Percentiles rank a stretch among this genome's conserved stretches.
These are phyloP conservation scores for Fusarium dlaminii DNA, from an alignment of 2,329 filamentous ascomycete genomes.

Conservation along the genomic window DNA sequence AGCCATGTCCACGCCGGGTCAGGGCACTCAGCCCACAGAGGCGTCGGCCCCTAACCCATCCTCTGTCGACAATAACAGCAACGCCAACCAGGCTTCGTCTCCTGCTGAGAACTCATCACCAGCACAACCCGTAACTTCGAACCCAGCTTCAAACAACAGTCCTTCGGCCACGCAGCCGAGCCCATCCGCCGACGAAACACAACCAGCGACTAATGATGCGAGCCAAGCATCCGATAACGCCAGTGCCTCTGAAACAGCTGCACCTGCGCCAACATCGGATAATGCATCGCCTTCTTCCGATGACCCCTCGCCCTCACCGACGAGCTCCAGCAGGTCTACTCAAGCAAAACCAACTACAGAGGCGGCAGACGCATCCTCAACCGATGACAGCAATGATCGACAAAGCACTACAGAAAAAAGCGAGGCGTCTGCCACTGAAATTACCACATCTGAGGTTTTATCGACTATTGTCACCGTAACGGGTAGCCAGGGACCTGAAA, in stretches of 20 bases:
- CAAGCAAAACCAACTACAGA: slow-evolving; percentile 21
- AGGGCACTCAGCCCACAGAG: slow-evolving; percentile 34
- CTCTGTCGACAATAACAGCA: slow-evolving; percentile 13
- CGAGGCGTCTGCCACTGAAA: slow-evolving; percentile 16
- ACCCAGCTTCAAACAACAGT: slow-evolving; percentile 7
- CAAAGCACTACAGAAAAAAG: slow-evolving; percentile 18
- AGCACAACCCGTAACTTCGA: slow-evolving; percentile 9
- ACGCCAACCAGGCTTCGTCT: slow-evolving; percentile 17
- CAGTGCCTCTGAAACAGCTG: slow-evolving; percentile 5
- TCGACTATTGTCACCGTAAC: slow-evolving; percentile 41
- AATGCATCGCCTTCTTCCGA: slow-evolving; percentile 17
- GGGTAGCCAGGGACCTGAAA: slow-evolving; percentile 31
- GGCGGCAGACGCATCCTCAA: slow-evolving; percentile 15
- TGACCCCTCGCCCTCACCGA: slow-evolving; percentile 1
- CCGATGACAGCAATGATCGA: slow-evolving; percentile 15
- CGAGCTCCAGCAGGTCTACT: background rate
- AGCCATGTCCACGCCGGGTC: slow-evolving; percentile 47
- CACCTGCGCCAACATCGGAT: slow-evolving; percentile 13
- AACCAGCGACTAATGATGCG: slow-evolving; percentile 4
- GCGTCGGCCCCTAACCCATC: slow-evolving; percentile 31
- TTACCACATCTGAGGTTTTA: slow-evolving; percentile 24
- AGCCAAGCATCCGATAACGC: slow-evolving; percentile 12
- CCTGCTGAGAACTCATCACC: slow-evolving; percentile 5
- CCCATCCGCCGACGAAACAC: slow-evolving; percentile 5
- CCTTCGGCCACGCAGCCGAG: slow-evolving; percentile 10